A percentile compares a stretch with the other conserved stretches of the same genome.
Conservation (phyloP, 495 filamentous ascomycete species). For the Penicillium nucicola region DNA sequence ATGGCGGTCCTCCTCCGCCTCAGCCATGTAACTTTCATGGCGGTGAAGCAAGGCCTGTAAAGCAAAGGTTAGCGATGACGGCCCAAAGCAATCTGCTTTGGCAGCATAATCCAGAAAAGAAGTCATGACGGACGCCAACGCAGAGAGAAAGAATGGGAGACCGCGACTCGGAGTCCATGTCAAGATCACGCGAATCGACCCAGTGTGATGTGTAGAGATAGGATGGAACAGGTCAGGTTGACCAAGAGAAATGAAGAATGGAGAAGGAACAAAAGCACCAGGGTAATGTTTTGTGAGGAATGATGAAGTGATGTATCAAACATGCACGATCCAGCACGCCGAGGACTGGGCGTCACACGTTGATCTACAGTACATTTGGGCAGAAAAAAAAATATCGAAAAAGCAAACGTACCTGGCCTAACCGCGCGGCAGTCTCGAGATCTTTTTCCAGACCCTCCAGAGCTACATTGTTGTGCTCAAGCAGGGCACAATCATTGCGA, state of each 20-base stretch:
- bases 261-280: background rate
- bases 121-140: constrained; percentile 40
- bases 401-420: constrained; percentile 73
- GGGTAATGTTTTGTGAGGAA: constrained; percentile 4
- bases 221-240: background rate
- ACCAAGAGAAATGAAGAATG: background rate
- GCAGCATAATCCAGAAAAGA: constrained; percentile 17
- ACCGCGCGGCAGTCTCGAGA: constrained; percentile 74
- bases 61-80: constrained; percentile 64
- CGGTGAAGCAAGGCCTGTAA: constrained; percentile 85
- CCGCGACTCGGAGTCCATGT: constrained; percentile 15
- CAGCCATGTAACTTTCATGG: constrained; percentile 89
- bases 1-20: constrained; percentile 77
- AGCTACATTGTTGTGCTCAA: constrained; percentile 73
- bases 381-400: constrained; percentile 2
- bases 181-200: background rate
- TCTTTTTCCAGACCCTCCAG: constrained; percentile 81
- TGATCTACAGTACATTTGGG: background rate
- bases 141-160: constrained; percentile 32
- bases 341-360: background rate
- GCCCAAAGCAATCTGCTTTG: constrained; percentile 17
- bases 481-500: constrained; percentile 70
- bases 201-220: background rate
- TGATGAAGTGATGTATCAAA: constrained; percentile 23
- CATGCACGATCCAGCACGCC: constrained; percentile 19